These are phyloP conservation scores for Pestalotiopsis sp. DNA, from an alignment of 2,329 filamentous ascomycete species.

Conservation along the genomic window DNA sequence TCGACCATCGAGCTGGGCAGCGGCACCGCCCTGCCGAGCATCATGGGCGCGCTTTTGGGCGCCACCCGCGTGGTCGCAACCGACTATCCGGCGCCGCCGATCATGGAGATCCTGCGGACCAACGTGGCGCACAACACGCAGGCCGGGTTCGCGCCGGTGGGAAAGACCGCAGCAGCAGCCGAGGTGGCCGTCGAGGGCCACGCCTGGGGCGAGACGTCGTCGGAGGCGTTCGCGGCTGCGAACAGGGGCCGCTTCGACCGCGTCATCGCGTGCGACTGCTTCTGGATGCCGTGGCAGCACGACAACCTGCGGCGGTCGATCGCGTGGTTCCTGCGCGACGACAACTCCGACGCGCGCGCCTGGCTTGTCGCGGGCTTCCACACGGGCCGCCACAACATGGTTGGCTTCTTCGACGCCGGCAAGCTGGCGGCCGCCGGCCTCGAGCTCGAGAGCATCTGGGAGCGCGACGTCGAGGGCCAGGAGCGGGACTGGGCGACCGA, in stretches of 20 bases:
- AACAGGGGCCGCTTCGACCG: conserved; percentile 54
- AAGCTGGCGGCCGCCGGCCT: conserved; percentile 53
- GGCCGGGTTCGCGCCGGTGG: conserved; percentile 32
- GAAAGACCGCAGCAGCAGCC: conserved; percentile 19
- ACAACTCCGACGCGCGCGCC: conserved; percentile 46
- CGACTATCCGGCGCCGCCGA: conserved; percentile 67
- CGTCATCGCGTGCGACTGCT: conserved; percentile 71
- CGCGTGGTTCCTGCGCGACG: conserved; percentile 56
- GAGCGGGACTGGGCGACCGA: conserved; percentile 65
- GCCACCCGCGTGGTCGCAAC: conserved; percentile 58
- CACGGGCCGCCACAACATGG: conserved; percentile 67
- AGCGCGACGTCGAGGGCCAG: conserved; percentile 67
- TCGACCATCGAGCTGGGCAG: conserved; percentile 68
- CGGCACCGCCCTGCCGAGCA: conserved; percentile 59
- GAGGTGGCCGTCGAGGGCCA: conserved; percentile 58
- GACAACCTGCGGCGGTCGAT: conserved; percentile 66
- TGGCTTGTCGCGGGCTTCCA: conserved; percentile 75
- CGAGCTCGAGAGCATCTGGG: conserved; percentile 67
- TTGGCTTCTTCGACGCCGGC: conserved; percentile 61
- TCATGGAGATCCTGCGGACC: conserved; percentile 58
- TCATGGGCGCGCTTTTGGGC: conserved; percentile 50
- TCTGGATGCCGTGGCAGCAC: conserved; percentile 78
- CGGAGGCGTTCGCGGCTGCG: conserved; percentile 28
- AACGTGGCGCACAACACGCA: conserved; percentile 60
- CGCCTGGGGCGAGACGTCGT: conserved; percentile 61